Evolutionary conservation across 2,329 filamentous ascomycete species (phyloP).

Genomic region (Aspergillus ochraceus): DNA sequence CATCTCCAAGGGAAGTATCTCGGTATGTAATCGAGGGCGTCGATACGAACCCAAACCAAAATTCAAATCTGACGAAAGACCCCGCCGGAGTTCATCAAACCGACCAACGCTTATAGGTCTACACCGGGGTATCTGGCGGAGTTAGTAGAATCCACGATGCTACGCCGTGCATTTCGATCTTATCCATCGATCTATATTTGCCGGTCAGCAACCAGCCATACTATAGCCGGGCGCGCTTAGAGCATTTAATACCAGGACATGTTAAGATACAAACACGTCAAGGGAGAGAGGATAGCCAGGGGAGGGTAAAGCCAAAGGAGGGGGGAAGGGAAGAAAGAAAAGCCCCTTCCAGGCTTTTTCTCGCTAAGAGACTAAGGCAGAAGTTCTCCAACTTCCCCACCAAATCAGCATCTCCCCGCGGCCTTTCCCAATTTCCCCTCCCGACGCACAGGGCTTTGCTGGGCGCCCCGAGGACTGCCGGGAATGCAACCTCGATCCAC

Average conservation of each 20-base stretch:
- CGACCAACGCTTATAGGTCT: too few relatives aligned
- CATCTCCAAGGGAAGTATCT: background rate
- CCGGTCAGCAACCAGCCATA: background rate
- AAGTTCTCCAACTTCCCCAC: slow-evolving; percentile 7
- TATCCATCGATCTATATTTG: background rate
- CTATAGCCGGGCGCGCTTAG: background rate
- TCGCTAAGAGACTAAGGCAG: background rate
- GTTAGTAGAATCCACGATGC: background rate
- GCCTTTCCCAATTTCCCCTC: background rate
- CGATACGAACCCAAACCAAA: slow-evolving; percentile 1
- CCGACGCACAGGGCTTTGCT: slow-evolving; percentile 4
- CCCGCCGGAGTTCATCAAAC: background rate
- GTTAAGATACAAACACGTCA: background rate
- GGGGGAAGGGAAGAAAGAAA: slow-evolving; percentile 1
- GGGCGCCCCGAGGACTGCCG: background rate
- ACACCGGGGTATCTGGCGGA: background rate
- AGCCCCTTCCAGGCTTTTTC: background rate
- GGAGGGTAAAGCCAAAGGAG: background rate
- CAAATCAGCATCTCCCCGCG: slow-evolving; percentile 10
- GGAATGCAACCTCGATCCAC: slow-evolving; percentile 16
- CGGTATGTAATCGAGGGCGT: slow-evolving; percentile 2
- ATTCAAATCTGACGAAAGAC: background rate
- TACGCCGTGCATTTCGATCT: background rate
- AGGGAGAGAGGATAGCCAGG: background rate
- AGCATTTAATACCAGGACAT: background rate